Evolutionary conservation across 2,329 filamentous ascomycete species (phyloP).

Genomic region (Penicillium verrucosum): DNA sequence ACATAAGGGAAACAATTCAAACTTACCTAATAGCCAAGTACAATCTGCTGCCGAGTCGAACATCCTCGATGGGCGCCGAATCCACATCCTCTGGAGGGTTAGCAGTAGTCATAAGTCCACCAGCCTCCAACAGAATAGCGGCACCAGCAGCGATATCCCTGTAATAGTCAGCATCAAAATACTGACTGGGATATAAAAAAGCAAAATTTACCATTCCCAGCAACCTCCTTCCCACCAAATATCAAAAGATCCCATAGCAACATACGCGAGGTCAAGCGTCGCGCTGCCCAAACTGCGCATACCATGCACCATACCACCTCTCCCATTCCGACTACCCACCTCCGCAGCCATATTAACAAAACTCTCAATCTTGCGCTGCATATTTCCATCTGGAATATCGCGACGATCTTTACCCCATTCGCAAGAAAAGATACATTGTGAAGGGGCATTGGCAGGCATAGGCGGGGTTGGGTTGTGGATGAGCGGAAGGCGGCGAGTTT

Average conservation of each 20-base stretch:
- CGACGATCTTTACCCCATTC: constrained; percentile 77
- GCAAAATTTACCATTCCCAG: constrained; percentile 65
- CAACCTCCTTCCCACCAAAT: constrained; percentile 82
- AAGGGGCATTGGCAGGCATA: constrained; percentile 62
- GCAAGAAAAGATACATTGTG: constrained; percentile 68
- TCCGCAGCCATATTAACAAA: constrained; percentile 74
- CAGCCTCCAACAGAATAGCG: constrained; percentile 69
- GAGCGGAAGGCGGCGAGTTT: constrained; percentile 61
- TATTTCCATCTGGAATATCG: constrained; percentile 63
- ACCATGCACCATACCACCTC: constrained; percentile 76
- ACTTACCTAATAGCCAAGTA: constrained; percentile 67
- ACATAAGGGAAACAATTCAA: neutral
- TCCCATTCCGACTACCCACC: constrained; percentile 58
- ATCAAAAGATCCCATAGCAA: constrained; percentile 71
- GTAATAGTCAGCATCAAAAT: neutral
- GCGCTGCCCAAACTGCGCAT: constrained; percentile 70
- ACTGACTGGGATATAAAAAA: neutral
- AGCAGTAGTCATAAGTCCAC: constrained; percentile 69
- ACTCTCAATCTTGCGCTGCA: constrained; percentile 68
- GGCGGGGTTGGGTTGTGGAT: constrained; percentile 61
- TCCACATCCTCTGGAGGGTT: constrained; percentile 62
- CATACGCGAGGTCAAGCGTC: constrained; percentile 70
- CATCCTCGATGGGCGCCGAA: constrained; percentile 57
- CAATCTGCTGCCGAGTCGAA: constrained; percentile 62
- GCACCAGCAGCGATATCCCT: constrained; percentile 73